Percentiles rank a stretch among this genome's conserved stretches.
These are phyloP conservation scores for Penicillium parvum DNA, from an alignment of 495 filamentous ascomycete genomes.

Conservation along the genomic window DNA sequence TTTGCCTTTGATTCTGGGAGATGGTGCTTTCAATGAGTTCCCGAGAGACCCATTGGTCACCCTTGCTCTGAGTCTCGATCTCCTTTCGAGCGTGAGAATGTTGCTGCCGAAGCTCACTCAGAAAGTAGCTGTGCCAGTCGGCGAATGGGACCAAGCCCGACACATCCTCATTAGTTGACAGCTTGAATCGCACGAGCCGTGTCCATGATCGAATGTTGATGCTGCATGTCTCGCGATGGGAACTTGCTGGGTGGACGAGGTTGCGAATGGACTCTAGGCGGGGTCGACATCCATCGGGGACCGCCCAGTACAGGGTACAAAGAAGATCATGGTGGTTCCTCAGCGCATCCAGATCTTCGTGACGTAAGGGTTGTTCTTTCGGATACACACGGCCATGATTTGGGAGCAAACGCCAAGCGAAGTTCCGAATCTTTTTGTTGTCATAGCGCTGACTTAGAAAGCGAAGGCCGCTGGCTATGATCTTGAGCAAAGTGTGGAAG, in stretches of 20 bases:
- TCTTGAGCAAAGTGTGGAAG: conserved; percentile 91
- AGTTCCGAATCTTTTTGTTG: conserved; percentile 68
- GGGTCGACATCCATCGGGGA: conserved; percentile 67
- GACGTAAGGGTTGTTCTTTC: conserved; percentile 70
- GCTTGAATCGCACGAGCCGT: conserved; percentile 70
- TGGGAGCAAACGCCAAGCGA: conserved; percentile 75
- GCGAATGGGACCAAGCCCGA: conserved; percentile 54
- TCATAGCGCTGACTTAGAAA: conserved; percentile 54
- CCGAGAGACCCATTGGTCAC: conserved; percentile 38
- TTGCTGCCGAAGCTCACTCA: conserved; percentile 53
- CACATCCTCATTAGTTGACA: conserved; percentile 53
- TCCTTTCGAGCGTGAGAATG: conserved; percentile 57
- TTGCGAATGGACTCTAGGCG: conserved; percentile 66
- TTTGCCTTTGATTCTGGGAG: conserved; percentile 55
- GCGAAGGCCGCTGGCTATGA: conserved; percentile 65
- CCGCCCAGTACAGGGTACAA: conserved; percentile 81
- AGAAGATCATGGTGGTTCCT: conserved; percentile 93
- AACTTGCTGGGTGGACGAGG: conserved; percentile 71
- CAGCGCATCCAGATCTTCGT: conserved; percentile 76
- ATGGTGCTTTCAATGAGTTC: conserved; percentile 53
- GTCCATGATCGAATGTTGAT: conserved; percentile 81
- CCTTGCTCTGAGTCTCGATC: conserved; percentile 52
- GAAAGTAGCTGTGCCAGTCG: conserved; percentile 64
- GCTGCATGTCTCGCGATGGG: conserved; percentile 80
- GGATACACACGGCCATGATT: conserved; percentile 85